Conservation (phyloP, 768 basidiomycete genomes). For the Boletus subparvulus region DNA sequence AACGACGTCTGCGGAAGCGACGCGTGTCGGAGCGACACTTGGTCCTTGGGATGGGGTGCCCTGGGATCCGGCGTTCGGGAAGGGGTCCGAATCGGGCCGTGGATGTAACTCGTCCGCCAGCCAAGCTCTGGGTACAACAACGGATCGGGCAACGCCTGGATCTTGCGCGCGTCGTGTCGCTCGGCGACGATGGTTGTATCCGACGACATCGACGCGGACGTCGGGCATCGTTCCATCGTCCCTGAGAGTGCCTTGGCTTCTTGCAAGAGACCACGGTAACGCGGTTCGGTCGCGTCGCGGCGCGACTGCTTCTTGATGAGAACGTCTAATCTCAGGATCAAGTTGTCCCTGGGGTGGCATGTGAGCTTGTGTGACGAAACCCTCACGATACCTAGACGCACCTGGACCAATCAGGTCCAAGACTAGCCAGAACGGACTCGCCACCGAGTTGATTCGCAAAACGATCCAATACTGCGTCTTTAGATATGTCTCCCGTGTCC, state of each 20-base stretch:
- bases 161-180: constrained; percentile 39
- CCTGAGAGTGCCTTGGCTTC: constrained; percentile 27
- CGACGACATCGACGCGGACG: constrained; percentile 10
- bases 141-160: constrained; percentile 41
- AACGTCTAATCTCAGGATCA: constrained; percentile 33
- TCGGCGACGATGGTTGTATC: constrained; percentile 37
- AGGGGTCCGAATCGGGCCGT: constrained; percentile 62
- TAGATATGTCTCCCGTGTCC: constrained; percentile 50
- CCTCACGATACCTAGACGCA: constrained; percentile 31
- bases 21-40: constrained; percentile 59
- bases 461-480: constrained; percentile 58
- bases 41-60: constrained; percentile 57
- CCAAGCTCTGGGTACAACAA: constrained; percentile 41
- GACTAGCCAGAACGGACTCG: constrained; percentile 33
- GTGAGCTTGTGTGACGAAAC: neutral
- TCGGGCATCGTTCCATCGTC: constrained; percentile 18
- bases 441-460: constrained; percentile 57
- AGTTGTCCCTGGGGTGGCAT: constrained; percentile 10
- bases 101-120: constrained; percentile 22
- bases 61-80: constrained; percentile 48
- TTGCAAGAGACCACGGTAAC: constrained; percentile 51
- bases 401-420: constrained; percentile 58
- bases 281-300: constrained; percentile 42
- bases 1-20: constrained; percentile 39
- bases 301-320: constrained; percentile 30